phyloP scores from a whole-genome alignment of 2,329 filamentous ascomycete genomes.

The Ascochyta koolunga region DNA sequence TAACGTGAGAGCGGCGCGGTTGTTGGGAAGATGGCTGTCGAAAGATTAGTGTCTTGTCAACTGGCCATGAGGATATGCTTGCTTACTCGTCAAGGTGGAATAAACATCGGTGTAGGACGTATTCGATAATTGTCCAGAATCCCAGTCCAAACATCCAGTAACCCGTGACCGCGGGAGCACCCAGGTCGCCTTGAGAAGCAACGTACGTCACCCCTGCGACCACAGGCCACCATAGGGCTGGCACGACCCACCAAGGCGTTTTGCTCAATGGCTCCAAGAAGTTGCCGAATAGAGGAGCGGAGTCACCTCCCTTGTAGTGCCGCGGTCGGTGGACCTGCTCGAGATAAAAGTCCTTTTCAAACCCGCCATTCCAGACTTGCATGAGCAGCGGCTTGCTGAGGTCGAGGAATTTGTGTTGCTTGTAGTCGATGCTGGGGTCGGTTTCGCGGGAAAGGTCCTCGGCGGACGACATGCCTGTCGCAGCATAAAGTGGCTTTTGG shows the following conservation, averaged over 20 bases:
- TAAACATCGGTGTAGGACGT: constrained; percentile 83
- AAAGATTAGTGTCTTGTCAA: constrained; percentile 24
- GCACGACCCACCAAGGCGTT: constrained; percentile 93
- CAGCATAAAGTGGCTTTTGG: constrained; percentile 57
- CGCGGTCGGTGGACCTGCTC: constrained; percentile 94
- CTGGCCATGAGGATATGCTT: constrained; percentile 44
- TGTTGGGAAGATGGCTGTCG: constrained; percentile 82
- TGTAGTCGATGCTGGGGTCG: constrained; percentile 76
- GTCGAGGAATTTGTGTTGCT: constrained; percentile 92
- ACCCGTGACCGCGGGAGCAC: constrained; percentile 53
- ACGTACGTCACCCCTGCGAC: constrained; percentile 74
- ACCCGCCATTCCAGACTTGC: constrained; percentile 87
- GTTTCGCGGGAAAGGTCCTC: constrained; percentile 89
- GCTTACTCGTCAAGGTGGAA: constrained; percentile 93
- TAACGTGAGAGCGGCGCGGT: constrained; percentile 80
- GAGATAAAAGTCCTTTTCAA: constrained; percentile 94
- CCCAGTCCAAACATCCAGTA: constrained; percentile 75
- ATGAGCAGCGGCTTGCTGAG: constrained; percentile 81
- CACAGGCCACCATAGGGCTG: constrained; percentile 81
- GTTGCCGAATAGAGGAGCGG: constrained; percentile 94
- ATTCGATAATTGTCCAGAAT: constrained; percentile 91
- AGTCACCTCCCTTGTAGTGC: constrained; percentile 92
- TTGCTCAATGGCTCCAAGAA: constrained; percentile 97
- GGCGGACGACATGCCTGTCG: constrained; percentile 86
- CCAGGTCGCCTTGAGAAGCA: constrained; percentile 64